phyloP scores from a whole-genome alignment of 371 early-diverging fungal genomes.

The Phascolomyces articulosus region DNA sequence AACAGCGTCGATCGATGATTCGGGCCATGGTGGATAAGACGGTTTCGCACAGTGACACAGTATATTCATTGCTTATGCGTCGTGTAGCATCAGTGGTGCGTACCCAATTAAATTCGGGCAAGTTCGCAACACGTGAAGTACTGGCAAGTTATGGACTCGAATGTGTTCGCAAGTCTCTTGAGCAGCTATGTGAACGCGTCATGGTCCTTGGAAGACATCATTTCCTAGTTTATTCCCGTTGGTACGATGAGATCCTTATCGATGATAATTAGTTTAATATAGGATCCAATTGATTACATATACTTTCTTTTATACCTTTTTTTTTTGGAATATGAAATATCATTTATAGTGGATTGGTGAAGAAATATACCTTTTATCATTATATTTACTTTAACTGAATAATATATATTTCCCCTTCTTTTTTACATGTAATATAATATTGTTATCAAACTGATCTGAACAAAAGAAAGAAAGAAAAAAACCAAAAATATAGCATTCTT shows the following conservation, averaged over 20 bases:
- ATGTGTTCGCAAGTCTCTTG: constrained; percentile 55
- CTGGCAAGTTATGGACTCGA: constrained; percentile 68
- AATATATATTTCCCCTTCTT: no score
- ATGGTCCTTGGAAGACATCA: constrained; percentile 62
- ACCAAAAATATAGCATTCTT: no score
- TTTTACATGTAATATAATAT: no score
- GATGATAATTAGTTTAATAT: neutral
- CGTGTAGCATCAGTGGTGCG: constrained; percentile 59
- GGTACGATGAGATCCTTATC: constrained; percentile 64
- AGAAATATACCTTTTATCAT: no score
- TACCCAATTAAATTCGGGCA: constrained; percentile 54
- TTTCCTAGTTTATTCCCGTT: constrained; percentile 65
- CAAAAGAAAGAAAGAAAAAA: neutral
- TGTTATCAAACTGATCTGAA: no score
- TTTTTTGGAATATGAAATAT: no score
- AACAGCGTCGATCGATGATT: constrained; percentile 51
- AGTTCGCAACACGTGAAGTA: constrained; percentile 43
- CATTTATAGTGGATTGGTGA: no score
- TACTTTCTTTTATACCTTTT: neutral
- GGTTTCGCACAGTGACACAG: constrained; percentile 67
- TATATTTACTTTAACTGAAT: no score
- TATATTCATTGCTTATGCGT: constrained; percentile 67
- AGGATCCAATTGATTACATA: no score
- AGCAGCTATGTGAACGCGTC: constrained; percentile 50
- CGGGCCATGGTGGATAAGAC: constrained; percentile 76